phyloP scores from a whole-genome alignment of 1,284 basidiomycete genomes.

The Entoloma clypeatum region DNA sequence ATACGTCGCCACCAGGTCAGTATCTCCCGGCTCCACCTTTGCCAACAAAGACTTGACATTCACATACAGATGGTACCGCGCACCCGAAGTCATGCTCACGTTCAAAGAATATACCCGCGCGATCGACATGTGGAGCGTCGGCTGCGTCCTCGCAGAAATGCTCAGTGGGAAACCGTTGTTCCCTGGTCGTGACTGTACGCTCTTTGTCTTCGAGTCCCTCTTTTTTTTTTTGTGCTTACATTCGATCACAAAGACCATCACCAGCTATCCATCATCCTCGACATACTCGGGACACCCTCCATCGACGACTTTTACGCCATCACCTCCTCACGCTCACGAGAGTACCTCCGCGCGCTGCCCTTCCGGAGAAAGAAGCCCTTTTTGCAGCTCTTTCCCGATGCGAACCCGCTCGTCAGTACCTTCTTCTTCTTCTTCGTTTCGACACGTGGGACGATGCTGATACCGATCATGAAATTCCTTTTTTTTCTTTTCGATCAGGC shows the following conservation, averaged over 20 bases:
- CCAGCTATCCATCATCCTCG: slow-evolving; percentile 83
- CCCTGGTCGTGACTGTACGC: slow-evolving; percentile 78
- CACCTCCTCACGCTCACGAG: slow-evolving; percentile 79
- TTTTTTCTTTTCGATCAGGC: slow-evolving; percentile 39
- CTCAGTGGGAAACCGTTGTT: slow-evolving; percentile 87
- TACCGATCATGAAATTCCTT: slow-evolving; percentile 1
- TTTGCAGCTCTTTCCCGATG: slow-evolving; percentile 69
- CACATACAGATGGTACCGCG: slow-evolving; percentile 83
- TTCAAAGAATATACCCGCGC: slow-evolving; percentile 93
- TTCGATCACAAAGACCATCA: slow-evolving; percentile 66
- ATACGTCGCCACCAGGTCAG: slow-evolving; percentile 88
- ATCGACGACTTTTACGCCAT: slow-evolving; percentile 94
- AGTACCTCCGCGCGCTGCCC: slow-evolving; percentile 91
- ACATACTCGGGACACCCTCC: slow-evolving; percentile 86
- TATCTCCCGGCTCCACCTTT: no score
- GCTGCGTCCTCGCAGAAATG: slow-evolving; percentile 94
- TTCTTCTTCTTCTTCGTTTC: not conserved
- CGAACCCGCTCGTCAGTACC: slow-evolving; percentile 65
- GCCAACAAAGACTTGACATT: no score
- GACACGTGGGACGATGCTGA: no score
- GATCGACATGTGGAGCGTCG: slow-evolving; percentile 92
- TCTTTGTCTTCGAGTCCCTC: slow-evolving; percentile 11
- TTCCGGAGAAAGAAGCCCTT: slow-evolving; percentile 88
- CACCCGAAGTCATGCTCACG: slow-evolving; percentile 93
- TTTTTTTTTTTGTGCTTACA: slow-evolving; percentile 4